Evolutionary conservation across 306 rosid species (phyloP).

Genomic region (Chamaecrista fasciculata): DNA sequence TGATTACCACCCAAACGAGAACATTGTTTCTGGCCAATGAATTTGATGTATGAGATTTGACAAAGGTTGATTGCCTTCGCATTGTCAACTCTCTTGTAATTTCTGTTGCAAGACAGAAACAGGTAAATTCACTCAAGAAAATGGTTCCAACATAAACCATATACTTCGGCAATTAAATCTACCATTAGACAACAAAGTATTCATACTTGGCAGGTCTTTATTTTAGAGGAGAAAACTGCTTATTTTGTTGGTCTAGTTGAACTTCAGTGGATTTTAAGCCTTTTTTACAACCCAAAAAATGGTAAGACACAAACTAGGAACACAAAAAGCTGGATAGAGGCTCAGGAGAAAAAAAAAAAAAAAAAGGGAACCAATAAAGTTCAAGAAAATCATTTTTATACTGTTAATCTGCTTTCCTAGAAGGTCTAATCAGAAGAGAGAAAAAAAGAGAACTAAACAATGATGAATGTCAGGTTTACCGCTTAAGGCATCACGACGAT

Average conservation of each 20-base stretch:
- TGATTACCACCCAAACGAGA: conserved; percentile 76
- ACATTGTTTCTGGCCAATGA: conserved; percentile 50
- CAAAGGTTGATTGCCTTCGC: conserved; percentile 88
- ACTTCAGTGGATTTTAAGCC: background rate
- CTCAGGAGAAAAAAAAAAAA: background rate
- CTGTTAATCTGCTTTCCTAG: background rate
- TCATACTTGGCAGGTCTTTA: background rate
- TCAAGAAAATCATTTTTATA: background rate
- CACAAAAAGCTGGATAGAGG: background rate
- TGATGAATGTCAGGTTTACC: conserved; percentile 47
- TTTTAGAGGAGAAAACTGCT: conserved; percentile 6
- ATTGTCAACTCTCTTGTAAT: conserved; percentile 62
- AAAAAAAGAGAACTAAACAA: background rate
- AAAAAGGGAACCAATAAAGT: background rate
- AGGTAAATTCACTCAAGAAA: background rate
- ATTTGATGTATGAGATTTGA: conserved; percentile 63
- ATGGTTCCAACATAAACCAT: conserved; percentile 18
- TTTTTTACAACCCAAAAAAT: background rate
- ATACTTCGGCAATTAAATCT: conserved; percentile 1
- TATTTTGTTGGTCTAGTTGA: background rate
- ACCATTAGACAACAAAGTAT: background rate
- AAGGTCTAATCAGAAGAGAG: background rate
- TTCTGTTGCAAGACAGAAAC: conserved; percentile 49
- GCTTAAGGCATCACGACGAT: conserved; percentile 48
- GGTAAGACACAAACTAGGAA: background rate